Percentiles rank a stretch among this genome's conserved stretches.
phyloP scores from a whole-genome alignment of 2,329 filamentous ascomycete species.

The Curvularia eragrostidis region DNA sequence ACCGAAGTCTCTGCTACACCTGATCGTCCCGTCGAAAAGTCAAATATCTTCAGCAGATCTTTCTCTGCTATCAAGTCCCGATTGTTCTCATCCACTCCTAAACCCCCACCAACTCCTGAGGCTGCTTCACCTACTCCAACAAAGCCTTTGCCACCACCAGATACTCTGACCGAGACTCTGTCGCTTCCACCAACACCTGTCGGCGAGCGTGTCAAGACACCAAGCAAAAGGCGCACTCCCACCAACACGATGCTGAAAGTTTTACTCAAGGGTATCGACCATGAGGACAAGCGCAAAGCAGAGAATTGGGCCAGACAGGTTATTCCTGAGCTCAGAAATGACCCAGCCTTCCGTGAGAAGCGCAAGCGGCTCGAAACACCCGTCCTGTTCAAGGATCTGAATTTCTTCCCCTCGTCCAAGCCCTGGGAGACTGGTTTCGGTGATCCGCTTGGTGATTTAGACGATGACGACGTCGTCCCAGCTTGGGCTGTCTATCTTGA shows the following conservation, averaged over 20 bases:
- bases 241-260: constrained; percentile 25
- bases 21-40: constrained; percentile 13
- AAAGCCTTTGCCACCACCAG: constrained; percentile 19
- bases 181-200: constrained; percentile 38
- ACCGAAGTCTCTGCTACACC: constrained; percentile 17
- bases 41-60: constrained; percentile 27
- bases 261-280: constrained; percentile 30
- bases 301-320: constrained; percentile 37
- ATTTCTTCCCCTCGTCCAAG: constrained; percentile 36
- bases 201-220: constrained; percentile 32
- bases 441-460: constrained; percentile 34
- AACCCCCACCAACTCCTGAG: constrained; percentile 9
- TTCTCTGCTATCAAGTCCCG: constrained; percentile 33
- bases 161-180: constrained; percentile 31
- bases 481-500: constrained; percentile 42
- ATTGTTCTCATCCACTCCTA: constrained; percentile 20
- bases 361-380: constrained; percentile 39
- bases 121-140: constrained; percentile 19
- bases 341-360: constrained; percentile 33
- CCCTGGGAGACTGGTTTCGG: constrained; percentile 46
- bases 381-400: constrained; percentile 35
- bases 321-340: constrained; percentile 27
- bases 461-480: constrained; percentile 39
- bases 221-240: constrained; percentile 23
- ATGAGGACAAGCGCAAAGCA: constrained; percentile 28